Conservation (phyloP, 345 rosid species). For the Pugionium cornutum region DNA sequence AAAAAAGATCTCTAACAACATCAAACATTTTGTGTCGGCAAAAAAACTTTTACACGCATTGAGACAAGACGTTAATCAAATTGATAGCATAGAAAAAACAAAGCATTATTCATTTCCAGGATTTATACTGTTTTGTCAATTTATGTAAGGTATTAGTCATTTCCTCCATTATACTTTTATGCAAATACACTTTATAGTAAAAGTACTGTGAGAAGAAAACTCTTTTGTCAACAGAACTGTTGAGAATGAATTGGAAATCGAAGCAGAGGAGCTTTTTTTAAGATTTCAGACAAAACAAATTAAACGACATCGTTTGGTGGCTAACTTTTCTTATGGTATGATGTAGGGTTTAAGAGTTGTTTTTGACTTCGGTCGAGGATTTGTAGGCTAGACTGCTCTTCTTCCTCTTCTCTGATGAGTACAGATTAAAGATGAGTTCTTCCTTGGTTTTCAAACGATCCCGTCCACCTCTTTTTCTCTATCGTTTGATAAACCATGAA, state of each 20-base stretch:
- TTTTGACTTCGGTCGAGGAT: neutral
- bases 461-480: neutral
- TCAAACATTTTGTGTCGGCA: slow-evolving; percentile 12
- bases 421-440: slow-evolving; percentile 13
- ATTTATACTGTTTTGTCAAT: slow-evolving; percentile 7
- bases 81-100: neutral
- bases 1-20: neutral
- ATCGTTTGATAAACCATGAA: slow-evolving; percentile 29
- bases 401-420: slow-evolving; percentile 6
- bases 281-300: no score
- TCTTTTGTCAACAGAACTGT: no score
- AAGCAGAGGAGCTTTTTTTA: no score
- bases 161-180: neutral
- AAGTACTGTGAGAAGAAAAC: no score
- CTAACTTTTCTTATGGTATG: no score
- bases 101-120: slow-evolving; percentile 14
- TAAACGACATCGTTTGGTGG: no score
- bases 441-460: slow-evolving; percentile 9
- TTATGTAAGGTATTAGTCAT: slow-evolving; percentile 22
- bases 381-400: neutral
- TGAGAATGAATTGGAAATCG: no score
- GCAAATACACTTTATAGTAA: neutral
- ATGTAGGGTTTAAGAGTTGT: no score
- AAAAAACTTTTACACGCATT: neutral
- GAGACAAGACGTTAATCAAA: neutral